Conservation (phyloP, 306 rosid genomes). For the Malus sylvestris region DNA sequence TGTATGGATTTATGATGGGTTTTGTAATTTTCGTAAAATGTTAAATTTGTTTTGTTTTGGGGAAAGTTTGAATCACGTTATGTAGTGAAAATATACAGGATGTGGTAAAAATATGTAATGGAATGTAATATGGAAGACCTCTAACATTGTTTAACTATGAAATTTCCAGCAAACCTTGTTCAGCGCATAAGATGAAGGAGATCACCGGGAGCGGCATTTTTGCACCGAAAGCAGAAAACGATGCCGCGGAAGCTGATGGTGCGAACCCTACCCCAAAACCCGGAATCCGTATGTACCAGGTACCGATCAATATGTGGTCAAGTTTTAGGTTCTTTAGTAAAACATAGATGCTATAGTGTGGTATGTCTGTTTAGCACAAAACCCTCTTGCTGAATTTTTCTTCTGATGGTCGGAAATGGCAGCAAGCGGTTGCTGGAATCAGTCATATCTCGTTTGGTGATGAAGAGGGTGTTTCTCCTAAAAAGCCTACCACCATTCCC, state of each 20-base stretch:
- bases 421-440: constrained; percentile 86
- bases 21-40: neutral
- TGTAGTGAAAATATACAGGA: neutral
- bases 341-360: neutral
- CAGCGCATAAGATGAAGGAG: constrained; percentile 93
- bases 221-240: constrained; percentile 51
- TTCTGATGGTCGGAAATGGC: constrained; percentile 24
- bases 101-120: neutral
- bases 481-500: constrained; percentile 60
- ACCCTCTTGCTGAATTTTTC: constrained; percentile 2
- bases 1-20: neutral
- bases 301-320: constrained; percentile 19
- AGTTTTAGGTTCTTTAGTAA: neutral
- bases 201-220: constrained; percentile 98
- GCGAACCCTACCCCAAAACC: constrained; percentile 50
- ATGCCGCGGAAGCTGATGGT: constrained; percentile 49
- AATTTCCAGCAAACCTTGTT: constrained; percentile 78
- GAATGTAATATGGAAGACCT: neutral
- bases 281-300: constrained; percentile 93
- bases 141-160: constrained; percentile 24
- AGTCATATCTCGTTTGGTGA: constrained; percentile 94
- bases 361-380: neutral
- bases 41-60: neutral
- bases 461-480: constrained; percentile 68
- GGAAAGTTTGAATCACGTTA: neutral